A percentile compares a stretch with the other conserved stretches of the same genome.
phyloP scores from a whole-genome alignment of 768 basidiomycete genomes.

The Termitomyces sp. region DNA sequence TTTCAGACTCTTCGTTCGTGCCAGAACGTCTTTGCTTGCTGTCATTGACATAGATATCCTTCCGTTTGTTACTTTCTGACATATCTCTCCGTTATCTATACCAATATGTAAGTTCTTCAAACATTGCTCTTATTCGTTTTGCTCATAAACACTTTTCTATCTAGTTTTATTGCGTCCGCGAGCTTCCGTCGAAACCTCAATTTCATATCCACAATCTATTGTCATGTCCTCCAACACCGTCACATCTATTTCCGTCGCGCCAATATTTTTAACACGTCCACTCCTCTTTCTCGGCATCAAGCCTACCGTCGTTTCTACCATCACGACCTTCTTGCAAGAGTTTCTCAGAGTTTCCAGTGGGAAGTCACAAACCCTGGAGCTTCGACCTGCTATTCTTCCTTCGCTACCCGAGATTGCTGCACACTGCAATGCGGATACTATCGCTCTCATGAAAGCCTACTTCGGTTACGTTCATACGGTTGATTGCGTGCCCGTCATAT shows the following conservation, averaged over 20 bases:
- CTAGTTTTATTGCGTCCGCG: not conserved
- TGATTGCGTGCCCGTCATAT: not conserved
- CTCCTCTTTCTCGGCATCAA: constrained; percentile 20
- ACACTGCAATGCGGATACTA: not conserved
- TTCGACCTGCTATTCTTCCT: constrained; percentile 23
- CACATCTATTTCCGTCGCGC: constrained; percentile 24
- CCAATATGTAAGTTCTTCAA: not conserved
- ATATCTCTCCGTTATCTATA: not conserved
- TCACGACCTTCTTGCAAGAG: constrained; percentile 26
- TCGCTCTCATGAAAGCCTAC: not conserved
- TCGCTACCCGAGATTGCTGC: constrained; percentile 16
- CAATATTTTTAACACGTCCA: constrained; percentile 32
- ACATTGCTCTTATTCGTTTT: not conserved
- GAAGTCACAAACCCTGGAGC: constrained; percentile 11
- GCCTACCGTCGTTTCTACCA: constrained; percentile 16
- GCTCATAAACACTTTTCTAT: not conserved
- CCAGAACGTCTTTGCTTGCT: not conserved
- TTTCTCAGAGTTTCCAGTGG: constrained; percentile 15
- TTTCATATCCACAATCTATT: not conserved
- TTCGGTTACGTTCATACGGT: not conserved
- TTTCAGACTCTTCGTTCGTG: not conserved
- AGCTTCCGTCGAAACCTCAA: constrained; percentile 1
- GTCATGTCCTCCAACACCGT: constrained; percentile 15
- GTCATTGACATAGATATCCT: not conserved
- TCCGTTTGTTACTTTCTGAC: not conserved